phyloP scores from a whole-genome alignment of 306 rosid genomes.

The Sicyos baderoa region DNA sequence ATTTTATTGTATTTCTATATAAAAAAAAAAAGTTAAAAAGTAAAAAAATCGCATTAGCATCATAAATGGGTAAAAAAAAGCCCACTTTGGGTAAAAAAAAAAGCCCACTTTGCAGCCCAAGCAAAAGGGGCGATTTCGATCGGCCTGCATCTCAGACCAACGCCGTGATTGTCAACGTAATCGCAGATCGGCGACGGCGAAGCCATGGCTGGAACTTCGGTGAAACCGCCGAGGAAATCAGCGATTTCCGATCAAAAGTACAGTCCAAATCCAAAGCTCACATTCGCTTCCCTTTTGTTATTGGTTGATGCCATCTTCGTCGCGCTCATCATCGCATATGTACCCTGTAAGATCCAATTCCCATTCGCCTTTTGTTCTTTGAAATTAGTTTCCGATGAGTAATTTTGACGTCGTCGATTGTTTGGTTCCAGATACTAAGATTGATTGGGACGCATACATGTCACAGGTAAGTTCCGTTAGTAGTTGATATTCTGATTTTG shows the following conservation, averaged over 20 bases:
- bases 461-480: slow-evolving; percentile 44
- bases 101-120: slow-evolving; percentile 19
- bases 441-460: slow-evolving; percentile 99
- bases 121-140: neutral
- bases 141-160: slow-evolving; percentile 9
- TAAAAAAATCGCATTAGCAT: too few relatives aligned
- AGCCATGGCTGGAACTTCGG: slow-evolving; percentile 48
- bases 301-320: slow-evolving; percentile 52
- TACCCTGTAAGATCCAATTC: slow-evolving; percentile 54
- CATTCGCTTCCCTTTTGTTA: slow-evolving; percentile 44
- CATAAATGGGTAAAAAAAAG: too few relatives aligned
- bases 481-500: neutral
- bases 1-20: too few relatives aligned
- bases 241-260: neutral
- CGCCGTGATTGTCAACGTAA: neutral
- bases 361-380: neutral
- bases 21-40: too few relatives aligned
- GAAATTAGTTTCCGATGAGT: neutral
- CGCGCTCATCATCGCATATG: slow-evolving; percentile 54
- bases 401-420: neutral
- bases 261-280: slow-evolving; percentile 30
- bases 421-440: slow-evolving; percentile 68
- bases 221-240: slow-evolving; percentile 28
- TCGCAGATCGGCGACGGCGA: neutral
- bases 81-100: slow-evolving; percentile 3